Evolutionary conservation across 202 grass and related monocot genomes (phyloP).

Genomic region (Schoenoplectus tabernaemontani): DNA sequence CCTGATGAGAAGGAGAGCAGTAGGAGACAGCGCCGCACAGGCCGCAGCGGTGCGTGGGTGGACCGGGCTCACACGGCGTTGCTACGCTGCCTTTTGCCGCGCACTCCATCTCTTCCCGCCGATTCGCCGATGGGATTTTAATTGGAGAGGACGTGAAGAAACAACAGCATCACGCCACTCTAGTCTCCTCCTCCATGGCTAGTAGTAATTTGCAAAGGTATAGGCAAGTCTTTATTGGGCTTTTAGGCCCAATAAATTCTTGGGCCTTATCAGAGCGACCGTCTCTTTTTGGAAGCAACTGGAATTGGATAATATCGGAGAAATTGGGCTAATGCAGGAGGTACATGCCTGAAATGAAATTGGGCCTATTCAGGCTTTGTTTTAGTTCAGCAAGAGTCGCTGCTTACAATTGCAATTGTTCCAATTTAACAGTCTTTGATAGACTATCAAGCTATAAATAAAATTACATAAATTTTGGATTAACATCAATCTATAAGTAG

Average conservation of each 20-base stretch:
- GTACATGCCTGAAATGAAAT: no score
- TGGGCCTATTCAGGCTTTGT: no score
- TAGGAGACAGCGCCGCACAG: slow-evolving; percentile 66
- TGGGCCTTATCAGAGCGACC: background rate
- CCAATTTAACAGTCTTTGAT: no score
- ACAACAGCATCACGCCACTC: background rate
- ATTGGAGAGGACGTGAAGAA: background rate
- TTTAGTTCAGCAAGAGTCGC: no score
- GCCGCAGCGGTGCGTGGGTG: slow-evolving; percentile 50
- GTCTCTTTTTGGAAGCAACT: no score
- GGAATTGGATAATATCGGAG: no score
- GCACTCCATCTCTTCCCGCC: slow-evolving; percentile 46
- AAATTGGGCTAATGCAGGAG: no score
- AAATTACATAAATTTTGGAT: no score
- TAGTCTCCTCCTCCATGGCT: background rate
- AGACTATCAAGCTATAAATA: no score
- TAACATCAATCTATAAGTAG: no score
- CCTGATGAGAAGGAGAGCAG: slow-evolving; percentile 78
- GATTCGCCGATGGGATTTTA: background rate
- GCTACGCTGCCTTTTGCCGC: slow-evolving; percentile 49
- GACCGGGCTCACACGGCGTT: slow-evolving; percentile 38
- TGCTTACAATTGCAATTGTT: no score
- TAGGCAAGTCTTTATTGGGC: background rate
- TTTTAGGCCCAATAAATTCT: background rate
- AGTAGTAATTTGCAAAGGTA: background rate